Evolutionary conservation across 768 basidiomycete genomes (phyloP).

Genomic region (Lanmaoa pseudosensibilis): DNA sequence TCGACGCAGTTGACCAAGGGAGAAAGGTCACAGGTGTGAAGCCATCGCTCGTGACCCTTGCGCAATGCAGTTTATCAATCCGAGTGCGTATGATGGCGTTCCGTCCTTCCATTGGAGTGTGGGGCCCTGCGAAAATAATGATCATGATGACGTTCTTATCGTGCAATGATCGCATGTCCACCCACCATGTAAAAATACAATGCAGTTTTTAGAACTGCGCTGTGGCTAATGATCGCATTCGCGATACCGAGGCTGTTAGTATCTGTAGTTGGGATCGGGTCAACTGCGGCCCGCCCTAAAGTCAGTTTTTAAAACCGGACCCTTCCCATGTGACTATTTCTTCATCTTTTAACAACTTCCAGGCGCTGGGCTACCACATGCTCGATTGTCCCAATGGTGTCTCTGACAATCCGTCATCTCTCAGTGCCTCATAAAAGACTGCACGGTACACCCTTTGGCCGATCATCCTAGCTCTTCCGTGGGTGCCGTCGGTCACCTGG

Average conservation of each 20-base stretch:
- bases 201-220: background rate
- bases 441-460: conserved; percentile 59
- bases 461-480: conserved; percentile 44
- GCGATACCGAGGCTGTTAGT: background rate
- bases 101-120: background rate
- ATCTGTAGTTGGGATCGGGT: background rate
- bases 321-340: background rate
- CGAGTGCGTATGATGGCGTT: background rate
- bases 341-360: conserved; percentile 68
- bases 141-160: background rate
- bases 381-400: conserved; percentile 41
- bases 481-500: conserved; percentile 65
- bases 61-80: background rate
- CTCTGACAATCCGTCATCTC: conserved; percentile 51
- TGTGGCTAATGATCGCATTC: background rate
- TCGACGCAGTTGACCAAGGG: conserved; percentile 11
- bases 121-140: background rate
- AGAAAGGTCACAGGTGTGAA: background rate
- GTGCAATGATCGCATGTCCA: background rate
- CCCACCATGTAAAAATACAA: background rate
- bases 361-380: conserved; percentile 59
- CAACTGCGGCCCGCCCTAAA: conserved; percentile 49
- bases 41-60: conserved; percentile 14
- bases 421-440: conserved; percentile 53
- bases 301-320: conserved; percentile 4